phyloP scores from a whole-genome alignment of 2,329 filamentous ascomycete genomes.

The Clonostachys chloroleuca region DNA sequence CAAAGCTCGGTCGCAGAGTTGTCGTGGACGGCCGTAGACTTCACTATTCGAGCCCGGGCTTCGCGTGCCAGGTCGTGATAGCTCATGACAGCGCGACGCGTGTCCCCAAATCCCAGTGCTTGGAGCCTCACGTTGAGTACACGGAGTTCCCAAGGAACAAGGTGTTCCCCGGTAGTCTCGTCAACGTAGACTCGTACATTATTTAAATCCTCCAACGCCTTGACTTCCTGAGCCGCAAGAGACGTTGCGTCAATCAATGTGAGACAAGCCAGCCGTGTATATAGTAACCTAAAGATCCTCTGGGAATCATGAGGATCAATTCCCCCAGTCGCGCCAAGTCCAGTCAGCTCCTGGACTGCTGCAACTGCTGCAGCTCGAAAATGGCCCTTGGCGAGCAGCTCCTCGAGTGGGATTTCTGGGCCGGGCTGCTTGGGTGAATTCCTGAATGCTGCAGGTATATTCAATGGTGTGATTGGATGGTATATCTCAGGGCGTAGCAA shows the following conservation, averaged over 20 bases:
- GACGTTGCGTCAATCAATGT: constrained; percentile 70
- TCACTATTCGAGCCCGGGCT: constrained; percentile 57
- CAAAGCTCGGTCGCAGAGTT: constrained; percentile 60
- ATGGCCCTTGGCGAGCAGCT: constrained; percentile 67
- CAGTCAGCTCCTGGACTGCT: constrained; percentile 57
- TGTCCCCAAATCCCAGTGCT: constrained; percentile 81
- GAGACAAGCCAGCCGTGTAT: constrained; percentile 77
- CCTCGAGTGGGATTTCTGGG: constrained; percentile 59
- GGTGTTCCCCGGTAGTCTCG: constrained; percentile 48
- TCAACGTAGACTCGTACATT: constrained; percentile 50
- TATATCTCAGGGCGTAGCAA: constrained; percentile 78
- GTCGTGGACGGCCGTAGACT: constrained; percentile 35
- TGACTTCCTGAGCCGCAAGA: constrained; percentile 65
- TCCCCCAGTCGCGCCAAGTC: constrained; percentile 33
- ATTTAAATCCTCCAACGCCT: constrained; percentile 59
- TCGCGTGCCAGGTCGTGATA: constrained; percentile 86
- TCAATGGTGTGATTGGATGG: constrained; percentile 67
- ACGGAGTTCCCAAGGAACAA: constrained; percentile 85
- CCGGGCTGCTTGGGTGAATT: constrained; percentile 60
- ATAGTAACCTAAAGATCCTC: constrained; percentile 72
- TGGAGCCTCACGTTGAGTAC: constrained; percentile 80
- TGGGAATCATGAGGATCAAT: constrained; percentile 51
- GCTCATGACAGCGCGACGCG: constrained; percentile 78
- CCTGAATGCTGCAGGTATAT: constrained; percentile 62
- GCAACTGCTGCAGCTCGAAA: constrained; percentile 76